Conservation (phyloP, 176 grass and related monocot genomes). For the Zea mays region DNA sequence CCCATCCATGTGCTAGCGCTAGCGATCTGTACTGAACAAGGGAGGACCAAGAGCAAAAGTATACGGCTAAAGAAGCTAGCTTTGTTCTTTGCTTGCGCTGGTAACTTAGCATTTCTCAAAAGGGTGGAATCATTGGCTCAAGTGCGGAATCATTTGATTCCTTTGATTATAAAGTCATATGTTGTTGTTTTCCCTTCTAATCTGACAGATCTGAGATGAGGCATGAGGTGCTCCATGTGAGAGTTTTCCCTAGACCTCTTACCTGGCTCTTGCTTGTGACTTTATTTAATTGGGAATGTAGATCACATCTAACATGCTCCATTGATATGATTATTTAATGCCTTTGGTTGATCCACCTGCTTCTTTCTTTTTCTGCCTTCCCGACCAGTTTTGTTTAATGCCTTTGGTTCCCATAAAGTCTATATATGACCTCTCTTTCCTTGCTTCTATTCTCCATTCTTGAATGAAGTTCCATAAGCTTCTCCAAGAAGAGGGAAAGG, state of each 20-base stretch:
- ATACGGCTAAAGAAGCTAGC: slow-evolving; percentile 35
- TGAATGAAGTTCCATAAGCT: slow-evolving; percentile 38
- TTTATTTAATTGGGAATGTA: slow-evolving; percentile 50
- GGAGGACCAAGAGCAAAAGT: slow-evolving; percentile 34
- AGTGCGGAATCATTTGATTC: slow-evolving; percentile 51
- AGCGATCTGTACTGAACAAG: slow-evolving; percentile 29
- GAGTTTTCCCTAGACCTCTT: slow-evolving; percentile 30
- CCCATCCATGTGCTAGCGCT: slow-evolving; percentile 35
- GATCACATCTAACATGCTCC: slow-evolving; percentile 47
- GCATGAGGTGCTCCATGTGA: slow-evolving; percentile 51
- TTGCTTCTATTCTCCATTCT: slow-evolving; percentile 37
- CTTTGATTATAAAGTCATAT: slow-evolving; percentile 34
- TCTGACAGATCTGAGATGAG: slow-evolving; percentile 53
- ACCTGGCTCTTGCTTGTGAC: slow-evolving; percentile 35
- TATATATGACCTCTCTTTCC: slow-evolving; percentile 38
- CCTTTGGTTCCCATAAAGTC: slow-evolving; percentile 34
- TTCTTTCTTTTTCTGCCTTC: slow-evolving; percentile 40
- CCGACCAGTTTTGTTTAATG: slow-evolving; percentile 7
- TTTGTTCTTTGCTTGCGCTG: slow-evolving; percentile 51
- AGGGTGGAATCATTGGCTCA: slow-evolving; percentile 41
- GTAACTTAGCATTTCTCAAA: slow-evolving; percentile 42
- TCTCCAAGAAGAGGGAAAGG: neutral
- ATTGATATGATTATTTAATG: slow-evolving; percentile 47
- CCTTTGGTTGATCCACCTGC: slow-evolving; percentile 30
- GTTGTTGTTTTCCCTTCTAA: slow-evolving; percentile 50